A percentile compares a stretch with the other conserved stretches of the same genome.
These are phyloP conservation scores for Chalaropsis ovoidea DNA, from an alignment of 2,329 filamentous ascomycete genomes.

Conservation along the genomic window DNA sequence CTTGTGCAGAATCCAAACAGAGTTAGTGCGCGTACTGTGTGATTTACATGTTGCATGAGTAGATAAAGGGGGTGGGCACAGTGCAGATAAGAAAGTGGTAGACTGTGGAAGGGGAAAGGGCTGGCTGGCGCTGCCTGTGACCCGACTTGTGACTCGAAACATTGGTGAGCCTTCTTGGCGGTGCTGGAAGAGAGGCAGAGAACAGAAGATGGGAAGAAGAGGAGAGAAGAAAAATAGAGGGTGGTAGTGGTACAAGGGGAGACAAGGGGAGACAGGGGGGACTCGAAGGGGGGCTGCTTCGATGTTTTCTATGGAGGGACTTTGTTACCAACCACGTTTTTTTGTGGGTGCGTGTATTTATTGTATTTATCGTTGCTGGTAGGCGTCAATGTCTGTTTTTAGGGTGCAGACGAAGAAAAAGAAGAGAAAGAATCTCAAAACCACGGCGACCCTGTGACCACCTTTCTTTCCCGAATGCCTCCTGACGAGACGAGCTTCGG, in stretches of 20 bases:
- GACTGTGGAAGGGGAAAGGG: not conserved
- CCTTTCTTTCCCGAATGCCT: not conserved
- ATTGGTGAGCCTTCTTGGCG: conserved; percentile 5
- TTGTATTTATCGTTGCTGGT: no score
- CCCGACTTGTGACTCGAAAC: not conserved
- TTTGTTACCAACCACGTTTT: no score
- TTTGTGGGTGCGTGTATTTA: no score
- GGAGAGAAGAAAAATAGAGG: not conserved
- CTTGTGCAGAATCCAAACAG: conserved; percentile 7
- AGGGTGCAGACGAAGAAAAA: not conserved
- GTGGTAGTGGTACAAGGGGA: not conserved
- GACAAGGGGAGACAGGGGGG: not conserved
- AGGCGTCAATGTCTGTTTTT: no score
- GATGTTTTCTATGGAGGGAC: not conserved
- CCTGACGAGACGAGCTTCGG: not conserved
- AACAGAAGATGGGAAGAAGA: no score
- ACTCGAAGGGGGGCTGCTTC: not conserved
- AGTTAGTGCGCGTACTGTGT: conserved; percentile 4
- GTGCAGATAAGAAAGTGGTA: not conserved
- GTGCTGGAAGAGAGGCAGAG: not conserved
- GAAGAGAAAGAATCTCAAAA: not conserved
- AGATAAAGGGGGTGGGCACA: conserved; percentile 2
- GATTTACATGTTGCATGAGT: conserved; percentile 14
- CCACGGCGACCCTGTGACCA: conserved; percentile 7
- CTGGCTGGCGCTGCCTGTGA: no score